Evolutionary conservation across 495 filamentous ascomycete species (phyloP).

Genomic region (Aspergillus cavernicola): DNA sequence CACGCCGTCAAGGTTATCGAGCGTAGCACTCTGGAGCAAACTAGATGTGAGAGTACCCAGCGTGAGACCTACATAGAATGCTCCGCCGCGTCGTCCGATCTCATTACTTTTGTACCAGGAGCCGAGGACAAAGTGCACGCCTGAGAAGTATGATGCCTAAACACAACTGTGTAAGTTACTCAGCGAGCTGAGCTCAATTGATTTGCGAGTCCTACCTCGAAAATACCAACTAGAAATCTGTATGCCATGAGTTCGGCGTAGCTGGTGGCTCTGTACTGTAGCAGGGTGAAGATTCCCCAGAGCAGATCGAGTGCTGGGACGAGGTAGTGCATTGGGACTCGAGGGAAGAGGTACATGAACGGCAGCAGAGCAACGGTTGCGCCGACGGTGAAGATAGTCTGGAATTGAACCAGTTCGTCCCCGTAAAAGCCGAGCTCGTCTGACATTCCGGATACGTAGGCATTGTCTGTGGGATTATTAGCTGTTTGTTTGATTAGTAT

Average conservation of each 20-base stretch:
- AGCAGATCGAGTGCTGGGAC: neutral
- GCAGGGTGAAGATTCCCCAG: neutral
- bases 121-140: conserved; percentile 31
- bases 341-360: neutral
- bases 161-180: no score
- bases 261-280: neutral
- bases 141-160: conserved; percentile 28
- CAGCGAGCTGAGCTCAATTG: no score
- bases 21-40: conserved; percentile 50
- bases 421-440: neutral
- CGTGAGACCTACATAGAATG: conserved; percentile 48
- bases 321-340: neutral
- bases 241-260: conserved; percentile 1
- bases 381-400: conserved; percentile 1
- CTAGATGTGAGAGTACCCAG: conserved; percentile 51
- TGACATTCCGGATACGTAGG: neutral
- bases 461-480: neutral
- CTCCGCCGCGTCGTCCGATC: conserved; percentile 49
- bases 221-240: neutral
- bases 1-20: conserved; percentile 39
- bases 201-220: neutral
- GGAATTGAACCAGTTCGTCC: neutral
- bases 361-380: neutral
- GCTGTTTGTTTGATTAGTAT: neutral
- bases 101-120: conserved; percentile 47